phyloP scores from a whole-genome alignment of 1,284 basidiomycete species.

The Moesziomyces globuligerus region DNA sequence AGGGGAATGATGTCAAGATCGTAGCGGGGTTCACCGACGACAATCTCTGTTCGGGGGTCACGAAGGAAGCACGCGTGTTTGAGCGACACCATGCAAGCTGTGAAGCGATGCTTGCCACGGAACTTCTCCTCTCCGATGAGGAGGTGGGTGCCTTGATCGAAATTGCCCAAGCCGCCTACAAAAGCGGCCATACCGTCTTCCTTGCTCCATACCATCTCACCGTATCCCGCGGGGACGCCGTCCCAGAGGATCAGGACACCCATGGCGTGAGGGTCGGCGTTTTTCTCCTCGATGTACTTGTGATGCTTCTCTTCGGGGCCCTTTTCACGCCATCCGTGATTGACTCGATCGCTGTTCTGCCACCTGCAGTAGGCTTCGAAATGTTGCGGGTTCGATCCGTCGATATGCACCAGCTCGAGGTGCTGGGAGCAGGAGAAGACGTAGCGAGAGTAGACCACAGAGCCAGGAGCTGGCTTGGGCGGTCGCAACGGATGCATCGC shows the following conservation, averaged over 20 bases:
- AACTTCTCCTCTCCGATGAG: slow-evolving; percentile 72
- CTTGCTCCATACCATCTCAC: slow-evolving; percentile 72
- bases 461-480: slow-evolving; percentile 71
- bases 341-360: slow-evolving; percentile 73
- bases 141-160: slow-evolving; percentile 72
- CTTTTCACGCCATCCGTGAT: slow-evolving; percentile 71
- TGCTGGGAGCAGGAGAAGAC: slow-evolving; percentile 70
- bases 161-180: slow-evolving; percentile 68
- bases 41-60: slow-evolving; percentile 42
- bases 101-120: slow-evolving; percentile 66
- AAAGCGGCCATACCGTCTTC: slow-evolving; percentile 65
- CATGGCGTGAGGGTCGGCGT: slow-evolving; percentile 70
- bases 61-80: slow-evolving; percentile 51
- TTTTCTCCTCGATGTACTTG: slow-evolving; percentile 69
- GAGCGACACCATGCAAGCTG: slow-evolving; percentile 38
- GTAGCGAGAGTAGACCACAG: slow-evolving; percentile 71
- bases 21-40: slow-evolving; percentile 42
- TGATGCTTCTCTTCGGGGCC: slow-evolving; percentile 72
- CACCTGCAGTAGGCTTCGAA: slow-evolving; percentile 72
- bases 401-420: slow-evolving; percentile 71
- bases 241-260: slow-evolving; percentile 73
- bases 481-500: slow-evolving; percentile 73
- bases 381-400: slow-evolving; percentile 69
- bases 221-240: slow-evolving; percentile 72
- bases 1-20: slow-evolving; percentile 42